phyloP scores from a whole-genome alignment of 805 yeast species.

The Jamesozyma jinghongensis region DNA sequence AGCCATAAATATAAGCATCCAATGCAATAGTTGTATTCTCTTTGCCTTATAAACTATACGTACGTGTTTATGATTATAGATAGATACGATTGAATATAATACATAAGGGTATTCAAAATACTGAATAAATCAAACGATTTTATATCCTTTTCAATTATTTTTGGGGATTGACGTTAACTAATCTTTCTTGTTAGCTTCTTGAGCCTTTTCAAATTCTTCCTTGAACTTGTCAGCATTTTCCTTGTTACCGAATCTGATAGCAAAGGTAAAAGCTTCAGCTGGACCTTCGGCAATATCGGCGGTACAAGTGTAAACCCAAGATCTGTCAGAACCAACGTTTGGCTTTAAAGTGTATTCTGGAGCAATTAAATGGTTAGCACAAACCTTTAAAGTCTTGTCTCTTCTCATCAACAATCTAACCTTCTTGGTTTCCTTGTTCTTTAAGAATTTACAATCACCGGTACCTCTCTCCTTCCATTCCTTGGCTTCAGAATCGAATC shows the following conservation, averaged over 20 bases:
- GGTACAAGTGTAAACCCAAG: constrained; percentile 94
- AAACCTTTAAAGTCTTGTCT: constrained; percentile 94
- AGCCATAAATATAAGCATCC: no score
- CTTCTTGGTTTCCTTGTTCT: constrained; percentile 75
- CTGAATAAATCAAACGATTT: no score
- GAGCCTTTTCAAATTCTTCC: constrained; percentile 82
- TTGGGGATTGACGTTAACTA: neutral
- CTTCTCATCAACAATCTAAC: constrained; percentile 96
- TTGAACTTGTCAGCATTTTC: constrained; percentile 94
- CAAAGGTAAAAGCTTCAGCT: constrained; percentile 93
- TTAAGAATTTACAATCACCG: constrained; percentile 92
- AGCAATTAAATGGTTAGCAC: constrained; percentile 89
- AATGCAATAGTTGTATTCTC: no score
- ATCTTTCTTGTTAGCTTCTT: constrained; percentile 48
- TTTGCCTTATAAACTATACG: no score
- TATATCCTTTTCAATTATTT: neutral
- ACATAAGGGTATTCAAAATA: no score
- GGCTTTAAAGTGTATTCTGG: constrained; percentile 79
- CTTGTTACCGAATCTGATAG: constrained; percentile 87
- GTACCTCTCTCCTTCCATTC: constrained; percentile 99
- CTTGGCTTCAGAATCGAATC: constrained; percentile 70
- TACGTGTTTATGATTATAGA: no score
- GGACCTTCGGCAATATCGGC: constrained; percentile 94
- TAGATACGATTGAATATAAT: no score
- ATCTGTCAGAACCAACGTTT: constrained; percentile 93